A percentile compares a stretch with the other conserved stretches of the same genome.
Conservation (phyloP, 768 basidiomycete genomes). For the Amanita phalloides region DNA sequence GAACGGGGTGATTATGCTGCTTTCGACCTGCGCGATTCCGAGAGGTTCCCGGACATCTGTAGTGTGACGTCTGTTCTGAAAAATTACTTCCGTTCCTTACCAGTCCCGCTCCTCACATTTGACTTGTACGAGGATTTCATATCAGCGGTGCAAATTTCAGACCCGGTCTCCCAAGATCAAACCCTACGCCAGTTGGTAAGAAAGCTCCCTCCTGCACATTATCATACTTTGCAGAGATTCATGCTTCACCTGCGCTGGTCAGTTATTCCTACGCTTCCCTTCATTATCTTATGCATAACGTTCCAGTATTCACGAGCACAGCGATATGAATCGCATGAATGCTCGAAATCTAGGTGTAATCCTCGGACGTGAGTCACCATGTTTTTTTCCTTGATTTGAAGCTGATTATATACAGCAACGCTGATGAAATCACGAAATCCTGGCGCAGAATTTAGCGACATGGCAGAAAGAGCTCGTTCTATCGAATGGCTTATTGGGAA, state of each 20-base stretch:
- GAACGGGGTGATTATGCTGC: slow-evolving; percentile 84
- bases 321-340: slow-evolving; percentile 82
- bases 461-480: slow-evolving; percentile 91
- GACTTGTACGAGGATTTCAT: slow-evolving; percentile 90
- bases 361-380: slow-evolving; percentile 68
- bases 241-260: slow-evolving; percentile 86
- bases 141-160: slow-evolving; percentile 58
- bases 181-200: slow-evolving; percentile 59
- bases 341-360: slow-evolving; percentile 94
- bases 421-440: slow-evolving; percentile 86
- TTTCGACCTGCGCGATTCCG: slow-evolving; percentile 80
- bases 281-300: slow-evolving; percentile 2
- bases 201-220: slow-evolving; percentile 80
- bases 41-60: slow-evolving; percentile 95
- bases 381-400: slow-evolving; percentile 4
- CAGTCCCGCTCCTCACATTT: slow-evolving; percentile 83
- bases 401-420: slow-evolving; percentile 50
- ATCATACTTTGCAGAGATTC: slow-evolving; percentile 68
- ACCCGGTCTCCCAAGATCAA: slow-evolving; percentile 44
- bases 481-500: slow-evolving; percentile 95
- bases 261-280: slow-evolving; percentile 14
- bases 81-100: slow-evolving; percentile 90
- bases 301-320: slow-evolving; percentile 47
- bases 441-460: slow-evolving; percentile 88
- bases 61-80: slow-evolving; percentile 96